These are phyloP conservation scores for Parachlorella kessleri DNA, from an alignment of 139 green algal species.

Conservation along the genomic window DNA sequence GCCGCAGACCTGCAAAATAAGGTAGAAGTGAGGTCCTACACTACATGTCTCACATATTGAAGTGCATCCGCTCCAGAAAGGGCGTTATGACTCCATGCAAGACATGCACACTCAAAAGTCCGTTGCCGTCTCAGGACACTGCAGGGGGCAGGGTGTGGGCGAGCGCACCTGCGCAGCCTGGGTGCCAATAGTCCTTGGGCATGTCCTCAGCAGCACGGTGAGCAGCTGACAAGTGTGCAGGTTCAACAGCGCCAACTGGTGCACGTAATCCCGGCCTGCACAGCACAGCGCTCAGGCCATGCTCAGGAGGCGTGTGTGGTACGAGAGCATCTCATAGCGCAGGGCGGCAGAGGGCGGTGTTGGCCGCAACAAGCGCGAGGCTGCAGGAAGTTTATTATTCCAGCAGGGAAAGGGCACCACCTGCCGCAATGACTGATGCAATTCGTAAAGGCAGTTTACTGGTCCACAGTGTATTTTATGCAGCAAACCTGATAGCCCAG, in stretches of 20 bases:
- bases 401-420: not conserved
- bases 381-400: not conserved
- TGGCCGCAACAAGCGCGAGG: too few relatives aligned
- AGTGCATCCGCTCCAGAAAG: too few relatives aligned
- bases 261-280: constrained; percentile 14
- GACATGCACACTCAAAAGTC: not conserved
- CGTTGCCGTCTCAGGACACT: not conserved
- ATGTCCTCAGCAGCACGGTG: constrained; percentile 11
- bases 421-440: too few relatives aligned
- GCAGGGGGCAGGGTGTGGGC: too few relatives aligned
- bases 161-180: not conserved
- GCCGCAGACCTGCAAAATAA: not conserved
- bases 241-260: constrained; percentile 21
- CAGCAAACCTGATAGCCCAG: constrained; percentile 1
- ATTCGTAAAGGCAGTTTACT: not conserved
- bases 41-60: too few relatives aligned
- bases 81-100: not conserved
- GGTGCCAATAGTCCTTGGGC: not conserved
- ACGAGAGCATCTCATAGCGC: too few relatives aligned
- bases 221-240: constrained; percentile 8
- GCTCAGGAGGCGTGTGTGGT: too few relatives aligned
- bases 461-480: not conserved
- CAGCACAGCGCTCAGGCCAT: too few relatives aligned
- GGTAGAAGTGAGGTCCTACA: not conserved
- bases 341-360: too few relatives aligned